Base-by-base conservation (phyloP, 805 yeast genomes). In the Saturnispora serradocipensis region DNA sequence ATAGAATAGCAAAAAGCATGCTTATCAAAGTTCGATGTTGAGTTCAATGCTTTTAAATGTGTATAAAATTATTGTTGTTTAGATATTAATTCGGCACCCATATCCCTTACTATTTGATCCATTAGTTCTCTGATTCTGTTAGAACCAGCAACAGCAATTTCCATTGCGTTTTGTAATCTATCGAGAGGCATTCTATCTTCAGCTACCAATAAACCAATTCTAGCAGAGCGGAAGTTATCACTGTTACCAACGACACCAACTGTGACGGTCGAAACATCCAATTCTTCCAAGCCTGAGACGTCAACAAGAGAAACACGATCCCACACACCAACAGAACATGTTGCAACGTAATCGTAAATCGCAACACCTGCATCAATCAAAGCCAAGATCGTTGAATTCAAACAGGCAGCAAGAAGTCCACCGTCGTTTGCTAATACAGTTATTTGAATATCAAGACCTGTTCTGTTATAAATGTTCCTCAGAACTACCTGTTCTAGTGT, bases 281-380 rank as follows among this genome's bases (percentile, higher is more conserved):
- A 74, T 63, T 88, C 97, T 66, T 93, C 99, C 54, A 86, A 64
- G 9, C 82, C 73, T 64, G 87, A 88, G 53, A 90, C 76, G 64
- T 91, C 99, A 46, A 93, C 71, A 53, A 93, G 70, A 13, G 96
- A 89, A 6, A 73, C 69, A 43, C 78, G 82, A 59, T 88, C 96
- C 60, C 80, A 82, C 20, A 87, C 67, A 0, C 97, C 97, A 5
- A 89, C 86, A 28, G 84, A 76, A 15, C 88, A 77, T 1, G 95
- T 81, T 51, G 88, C 78, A 15, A 91, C 84, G 63, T 88, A 90
- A 64, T 93, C 98, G 62, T 84, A 86, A 84, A 93, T 83, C 5
- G 97, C 85, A 45, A 93, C 83, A 47, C 98, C 98, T 2, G 98
- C 97, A 68, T 93, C 98, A 34, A 93, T 81, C 43, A 93, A 72